phyloP scores from a whole-genome alignment of 208 protist genomes.

The Acanthamoeba castellanii region DNA sequence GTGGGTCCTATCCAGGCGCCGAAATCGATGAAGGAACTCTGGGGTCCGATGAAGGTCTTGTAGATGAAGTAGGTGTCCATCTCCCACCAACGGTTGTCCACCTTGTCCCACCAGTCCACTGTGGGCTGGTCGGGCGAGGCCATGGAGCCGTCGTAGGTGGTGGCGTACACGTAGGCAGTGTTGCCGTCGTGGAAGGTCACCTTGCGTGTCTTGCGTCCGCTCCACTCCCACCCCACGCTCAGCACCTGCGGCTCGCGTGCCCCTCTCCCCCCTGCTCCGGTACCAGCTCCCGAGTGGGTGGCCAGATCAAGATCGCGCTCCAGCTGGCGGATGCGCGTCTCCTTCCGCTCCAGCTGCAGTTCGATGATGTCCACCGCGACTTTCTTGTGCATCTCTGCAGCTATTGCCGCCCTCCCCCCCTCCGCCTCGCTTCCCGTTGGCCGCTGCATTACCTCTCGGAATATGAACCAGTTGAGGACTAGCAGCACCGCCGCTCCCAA shows the following conservation, averaged over 20 bases:
- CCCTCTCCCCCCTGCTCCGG: neutral
- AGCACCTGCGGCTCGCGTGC: neutral
- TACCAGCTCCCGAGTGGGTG: neutral
- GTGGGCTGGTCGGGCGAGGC: neutral
- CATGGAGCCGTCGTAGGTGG: conserved; percentile 58
- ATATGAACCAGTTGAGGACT: neutral
- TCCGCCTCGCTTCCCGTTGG: neutral
- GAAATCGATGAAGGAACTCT: conserved; percentile 54
- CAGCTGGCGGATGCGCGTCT: neutral
- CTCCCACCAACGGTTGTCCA: conserved; percentile 5
- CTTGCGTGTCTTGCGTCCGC: neutral
- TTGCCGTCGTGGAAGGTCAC: conserved; percentile 8
- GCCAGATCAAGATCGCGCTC: neutral
- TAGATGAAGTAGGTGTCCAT: conserved; percentile 54
- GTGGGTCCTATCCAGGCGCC: conserved; percentile 64
- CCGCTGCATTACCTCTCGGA: neutral
- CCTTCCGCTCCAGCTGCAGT: conserved; percentile 4
- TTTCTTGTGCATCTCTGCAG: neutral
- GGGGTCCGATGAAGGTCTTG: conserved; percentile 14
- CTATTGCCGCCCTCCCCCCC: neutral
- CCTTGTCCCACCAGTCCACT: conserved; percentile 46
- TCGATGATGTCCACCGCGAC: conserved; percentile 31
- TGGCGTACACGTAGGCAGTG: neutral
- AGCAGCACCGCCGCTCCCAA: neutral
- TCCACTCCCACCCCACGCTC: neutral